Evolutionary conservation across 1,284 basidiomycete species (phyloP), one percentile per base, ranked within the genome.

Genomic region (Trichosporon faecale): DNA sequence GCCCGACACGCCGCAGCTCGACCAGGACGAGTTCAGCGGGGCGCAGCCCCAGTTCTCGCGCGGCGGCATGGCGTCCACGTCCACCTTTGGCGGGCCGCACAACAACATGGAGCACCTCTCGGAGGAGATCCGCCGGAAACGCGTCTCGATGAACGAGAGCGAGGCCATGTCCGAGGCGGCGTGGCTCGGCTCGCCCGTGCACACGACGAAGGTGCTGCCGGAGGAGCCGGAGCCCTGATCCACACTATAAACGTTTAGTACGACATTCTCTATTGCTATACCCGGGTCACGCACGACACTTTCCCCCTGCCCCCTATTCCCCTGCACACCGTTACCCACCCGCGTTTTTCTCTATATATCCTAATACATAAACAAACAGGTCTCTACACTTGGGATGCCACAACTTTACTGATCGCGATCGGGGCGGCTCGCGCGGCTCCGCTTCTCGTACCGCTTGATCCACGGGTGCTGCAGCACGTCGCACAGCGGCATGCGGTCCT

Each of bases 401-500:
- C 18, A 44, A 44, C 16, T 14, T 14, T 40, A 40, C 27, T 60
- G 3, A 9, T 61, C 29, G 16, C 57, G 18, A 12, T 61, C 57
- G 29, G 57, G 57, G 29, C 57, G 57, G 29, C 57, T 61, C 29
- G 57, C 27, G 29, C 57, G 27, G 18, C 16, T 8, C 27, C 29
- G 27, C 77, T 81, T 82, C 74, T 85, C 82, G 72, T 96, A 91
- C 81, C 89, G 92, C 71, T 91, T 86, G 73, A 99, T 91, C 96
- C 97, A 99, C 9, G 95, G 94, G 79, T 98, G 97, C 9, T 85
- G 85, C 49, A 91, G 86, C 33, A 98, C 96, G 29, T 96, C 90
- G 1, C 85, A 83, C 11, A 99, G 87, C 0, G 95, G 87, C 5
- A 99, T 75, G 1, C 97, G 89, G 67, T 92, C 88, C 76, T 91